Base-by-base conservation (phyloP, 1,284 basidiomycete species). In the Ustilago shanxiensis region DNA sequence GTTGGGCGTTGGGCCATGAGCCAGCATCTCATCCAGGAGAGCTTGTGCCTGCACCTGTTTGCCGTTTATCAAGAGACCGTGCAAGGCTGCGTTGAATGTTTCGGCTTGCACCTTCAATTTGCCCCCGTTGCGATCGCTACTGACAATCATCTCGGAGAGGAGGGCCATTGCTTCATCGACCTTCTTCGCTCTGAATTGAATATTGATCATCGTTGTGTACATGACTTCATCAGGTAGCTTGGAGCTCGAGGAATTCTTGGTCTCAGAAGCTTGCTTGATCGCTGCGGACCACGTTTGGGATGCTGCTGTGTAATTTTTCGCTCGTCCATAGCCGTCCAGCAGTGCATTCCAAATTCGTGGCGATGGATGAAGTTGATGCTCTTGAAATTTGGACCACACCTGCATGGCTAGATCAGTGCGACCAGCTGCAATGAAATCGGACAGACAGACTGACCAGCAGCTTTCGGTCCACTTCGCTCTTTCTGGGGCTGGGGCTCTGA, bases 141-240 rank as follows among this genome's bases (percentile, higher is more conserved):
- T 45, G 16, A 57, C 57, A 18, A 65, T 45, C 72, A 78, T 71
- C 22, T 75, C 65, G 13, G 57, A n/a, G 52, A 82, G 61, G 16
- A 82, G 65, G 2, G 51, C 57, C 59, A 82, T 57, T 1, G 81
- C 82, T 24, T 72, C 64, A 16, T 66, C 65, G 28, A 53, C 52
- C 26, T 62, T 29, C 18, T 64, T 57, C 24, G 50, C 49, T 2
- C 62, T 55, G 54, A 84, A 84, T 11, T 61, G 47, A 20, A 69
- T 70, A 45, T 59, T 61, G 57, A 84, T 83, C 81, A 83, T 82
- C 5, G 79, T 81, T 22, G 82, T 84, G 57, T 74, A 79, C 72
- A 77, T 77, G 14, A 59, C 54, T 45, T 70, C 60, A 60, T 83
- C 81, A 2, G 79, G 77, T 13, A 59, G 13, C 3, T 37, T 45